Evolutionary conservation across 2,329 filamentous ascomycete genomes (phyloP).

Genomic region (Coleophoma crateriformis): DNA sequence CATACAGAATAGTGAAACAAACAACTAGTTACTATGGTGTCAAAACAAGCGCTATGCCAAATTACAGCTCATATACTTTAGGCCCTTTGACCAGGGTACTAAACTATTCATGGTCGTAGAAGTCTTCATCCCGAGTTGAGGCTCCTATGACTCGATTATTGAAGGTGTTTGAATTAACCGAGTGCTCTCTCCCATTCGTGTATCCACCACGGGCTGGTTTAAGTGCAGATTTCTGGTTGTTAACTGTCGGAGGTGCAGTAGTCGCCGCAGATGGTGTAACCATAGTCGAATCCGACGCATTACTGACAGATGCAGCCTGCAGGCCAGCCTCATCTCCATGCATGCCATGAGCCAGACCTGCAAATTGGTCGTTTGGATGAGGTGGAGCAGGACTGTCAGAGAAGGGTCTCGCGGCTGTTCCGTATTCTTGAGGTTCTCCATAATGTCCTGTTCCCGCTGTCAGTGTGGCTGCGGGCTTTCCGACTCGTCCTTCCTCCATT

Average conservation of each 20-base stretch:
- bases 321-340: slow-evolving; percentile 3
- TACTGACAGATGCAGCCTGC: neutral
- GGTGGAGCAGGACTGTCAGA: slow-evolving; percentile 11
- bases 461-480: neutral
- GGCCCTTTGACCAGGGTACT: too few relatives aligned
- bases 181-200: slow-evolving; percentile 1
- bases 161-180: slow-evolving; percentile 5
- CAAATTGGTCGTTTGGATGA: slow-evolving; percentile 17
- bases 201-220: slow-evolving; percentile 3
- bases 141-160: slow-evolving; percentile 5
- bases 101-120: slow-evolving; percentile 7
- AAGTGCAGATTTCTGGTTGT: slow-evolving; percentile 3
- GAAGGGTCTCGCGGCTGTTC: slow-evolving; percentile 5
- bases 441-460: neutral
- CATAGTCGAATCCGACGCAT: slow-evolving; percentile 2
- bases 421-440: slow-evolving; percentile 9
- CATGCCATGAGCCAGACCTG: slow-evolving; percentile 10
- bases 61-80: too few relatives aligned
- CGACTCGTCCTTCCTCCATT: slow-evolving; percentile 3
- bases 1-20: too few relatives aligned
- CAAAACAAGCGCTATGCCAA: too few relatives aligned
- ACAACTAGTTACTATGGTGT: too few relatives aligned
- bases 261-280: neutral
- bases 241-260: neutral
- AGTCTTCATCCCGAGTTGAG: slow-evolving; percentile 3